Base-by-base conservation (phyloP, 1,139 yeast species). In the Lodderomyces pseudojiufengensis region DNA sequence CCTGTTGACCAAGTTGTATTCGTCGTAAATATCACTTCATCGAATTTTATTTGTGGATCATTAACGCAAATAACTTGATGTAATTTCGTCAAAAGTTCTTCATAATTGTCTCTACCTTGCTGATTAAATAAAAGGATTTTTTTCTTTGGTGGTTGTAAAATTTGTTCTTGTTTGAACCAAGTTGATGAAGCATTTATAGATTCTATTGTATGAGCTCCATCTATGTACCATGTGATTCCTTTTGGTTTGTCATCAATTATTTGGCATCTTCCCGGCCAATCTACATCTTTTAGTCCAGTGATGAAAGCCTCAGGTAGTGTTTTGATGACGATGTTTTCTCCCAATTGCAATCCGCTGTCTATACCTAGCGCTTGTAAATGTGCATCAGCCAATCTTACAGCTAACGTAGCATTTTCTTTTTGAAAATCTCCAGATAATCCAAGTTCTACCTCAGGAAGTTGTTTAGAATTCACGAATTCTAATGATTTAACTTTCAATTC, bases 191-290 rank as follows among this genome's bases (percentile, higher is more conserved):
- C 95, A 21, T 70, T 69, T 24, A 94, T 77, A 40, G 96, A 85
- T 52, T 92, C 98, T 29, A 75, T 63, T 1, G 98, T 94, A 51
- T 94, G 99, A 0, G 98, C 98, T 27, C 99, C 99, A 60, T 94
- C 99, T 10, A 92, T 64, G 48, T 66, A 80, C 95, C 96, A 92
- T 11, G 75, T 75, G 23, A 83, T 57, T 3, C 63, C 66, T 8
- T 65, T 67, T 3, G 57, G 54, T 29, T 55, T 61, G 28, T 71
- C 68, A 4, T 57, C 52, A 24, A 87, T 61, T 3, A 79, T 71
- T 60, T 94, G 97, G 52, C 98, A 92, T 48, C 99, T 73, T 1
- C 99, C 99, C 15, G 94, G 94, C 97, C 97, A 92, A 31, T 70
- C 63, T 1, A 95, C 86, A 2, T 61, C 43, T 37, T 73, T 78